Conservation (phyloP, 2,329 filamentous ascomycete genomes). For the Pseudogymnoascus sp. region DNA sequence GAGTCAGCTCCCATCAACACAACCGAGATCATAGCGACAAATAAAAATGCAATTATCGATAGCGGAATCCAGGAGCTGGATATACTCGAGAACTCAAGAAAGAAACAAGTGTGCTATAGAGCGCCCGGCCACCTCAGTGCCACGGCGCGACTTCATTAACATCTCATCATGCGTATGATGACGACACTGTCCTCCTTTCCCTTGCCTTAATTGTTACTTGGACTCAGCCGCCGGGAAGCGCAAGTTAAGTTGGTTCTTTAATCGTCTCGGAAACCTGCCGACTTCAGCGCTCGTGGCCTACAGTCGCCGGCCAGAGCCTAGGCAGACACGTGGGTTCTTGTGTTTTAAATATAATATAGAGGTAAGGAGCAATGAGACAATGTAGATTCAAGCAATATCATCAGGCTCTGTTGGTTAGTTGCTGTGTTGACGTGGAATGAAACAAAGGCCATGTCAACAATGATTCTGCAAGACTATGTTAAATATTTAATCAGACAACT, state of each 20-base stretch:
- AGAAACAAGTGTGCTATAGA: background rate
- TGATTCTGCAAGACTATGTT: background rate
- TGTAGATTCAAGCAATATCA: background rate
- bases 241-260: background rate
- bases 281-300: background rate
- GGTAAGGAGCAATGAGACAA: background rate
- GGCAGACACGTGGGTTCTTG: background rate
- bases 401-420: background rate
- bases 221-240: background rate
- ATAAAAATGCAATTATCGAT: background rate
- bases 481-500: background rate
- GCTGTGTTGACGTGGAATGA: background rate
- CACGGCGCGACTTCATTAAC: background rate
- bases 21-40: background rate
- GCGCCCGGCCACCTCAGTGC: background rate
- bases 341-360: background rate
- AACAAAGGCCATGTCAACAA: background rate
- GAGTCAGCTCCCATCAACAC: background rate
- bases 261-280: background rate
- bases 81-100: background rate
- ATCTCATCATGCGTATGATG: background rate
- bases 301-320: background rate
- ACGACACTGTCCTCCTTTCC: background rate
- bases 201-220: background rate
- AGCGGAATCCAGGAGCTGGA: background rate